A percentile compares a stretch with the other conserved stretches of the same genome.
Evolutionary conservation across 495 filamentous ascomycete species (phyloP).

Genomic region (Paragyromitra xinjiangensis): DNA sequence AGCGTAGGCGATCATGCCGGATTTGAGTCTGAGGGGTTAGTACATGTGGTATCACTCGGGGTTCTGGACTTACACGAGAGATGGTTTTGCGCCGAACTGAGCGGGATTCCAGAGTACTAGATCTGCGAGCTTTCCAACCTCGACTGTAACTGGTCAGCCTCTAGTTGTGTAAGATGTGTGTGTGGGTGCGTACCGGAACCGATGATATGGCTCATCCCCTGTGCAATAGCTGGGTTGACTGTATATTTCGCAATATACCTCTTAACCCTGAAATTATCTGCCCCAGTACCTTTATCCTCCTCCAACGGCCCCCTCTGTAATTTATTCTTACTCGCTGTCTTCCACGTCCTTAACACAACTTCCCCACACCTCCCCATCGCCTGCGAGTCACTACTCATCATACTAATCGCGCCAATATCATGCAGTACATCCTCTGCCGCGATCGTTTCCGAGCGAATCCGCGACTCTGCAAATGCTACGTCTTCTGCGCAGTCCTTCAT

Average conservation of each 20-base stretch:
- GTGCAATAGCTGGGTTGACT: constrained; percentile 92
- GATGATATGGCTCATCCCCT: constrained; percentile 90
- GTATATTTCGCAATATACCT: constrained; percentile 97
- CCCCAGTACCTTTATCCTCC: constrained; percentile 82
- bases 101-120: constrained; percentile 87
- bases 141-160: constrained; percentile 61
- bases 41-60: neutral
- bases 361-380: constrained; percentile 98
- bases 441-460: constrained; percentile 95
- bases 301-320: constrained; percentile 77
- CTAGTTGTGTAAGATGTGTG: no score
- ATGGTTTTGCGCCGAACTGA: constrained; percentile 89
- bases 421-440: constrained; percentile 97
- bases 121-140: constrained; percentile 91
- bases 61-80: constrained; percentile 62
- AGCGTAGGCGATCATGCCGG: constrained; percentile 84
- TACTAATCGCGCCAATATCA: constrained; percentile 93
- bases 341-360: constrained; percentile 94
- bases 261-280: constrained; percentile 94
- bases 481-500: constrained; percentile 93
- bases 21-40: constrained; percentile 68
- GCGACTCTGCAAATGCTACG: constrained; percentile 92
- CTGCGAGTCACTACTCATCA: constrained; percentile 98
- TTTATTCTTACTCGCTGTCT: constrained; percentile 99
- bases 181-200: constrained; percentile 64